Evolutionary conservation across 805 yeast species (phyloP).

Genomic region (Komagataella kurtzmanii): DNA sequence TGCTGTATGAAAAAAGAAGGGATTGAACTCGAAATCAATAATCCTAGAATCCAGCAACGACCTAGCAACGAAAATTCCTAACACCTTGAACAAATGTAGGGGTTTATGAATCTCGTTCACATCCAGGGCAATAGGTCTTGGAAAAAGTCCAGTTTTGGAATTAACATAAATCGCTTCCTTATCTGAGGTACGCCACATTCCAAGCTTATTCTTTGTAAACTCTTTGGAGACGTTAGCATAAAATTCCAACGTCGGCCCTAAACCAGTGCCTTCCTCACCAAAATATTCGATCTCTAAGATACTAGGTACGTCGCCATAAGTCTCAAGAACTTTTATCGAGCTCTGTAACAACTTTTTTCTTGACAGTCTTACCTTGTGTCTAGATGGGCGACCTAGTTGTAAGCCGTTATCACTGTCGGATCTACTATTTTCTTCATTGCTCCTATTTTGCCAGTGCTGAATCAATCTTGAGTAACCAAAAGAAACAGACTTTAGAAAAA

Average conservation of each 20-base stretch:
- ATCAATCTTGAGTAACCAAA: conserved; percentile 82
- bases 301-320: conserved; percentile 70
- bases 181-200: conserved; percentile 52
- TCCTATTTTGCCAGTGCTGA: conserved; percentile 56
- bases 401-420: conserved; percentile 1
- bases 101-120: conserved; percentile 25
- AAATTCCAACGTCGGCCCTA: conserved; percentile 93
- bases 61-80: conserved; percentile 81
- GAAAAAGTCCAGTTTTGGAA: conserved; percentile 51
- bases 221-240: conserved; percentile 71
- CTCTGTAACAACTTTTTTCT: conserved; percentile 59
- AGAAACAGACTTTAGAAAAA: conserved; percentile 75
- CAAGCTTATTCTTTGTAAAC: conserved; percentile 41
- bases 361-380: conserved; percentile 71
- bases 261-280: conserved; percentile 91
- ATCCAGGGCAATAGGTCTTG: conserved; percentile 36
- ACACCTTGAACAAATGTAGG: conserved; percentile 39
- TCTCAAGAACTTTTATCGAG: conserved; percentile 64
- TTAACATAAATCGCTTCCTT: conserved; percentile 20
- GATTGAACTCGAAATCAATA: conserved; percentile 68
- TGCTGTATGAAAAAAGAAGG: conserved; percentile 54
- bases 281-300: conserved; percentile 76
- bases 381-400: conserved; percentile 60
- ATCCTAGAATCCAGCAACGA: conserved; percentile 81
- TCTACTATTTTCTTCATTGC: conserved; percentile 19